Base-by-base conservation (phyloP, 139 green algal species). In the Desmodesmus armatus region DNA sequence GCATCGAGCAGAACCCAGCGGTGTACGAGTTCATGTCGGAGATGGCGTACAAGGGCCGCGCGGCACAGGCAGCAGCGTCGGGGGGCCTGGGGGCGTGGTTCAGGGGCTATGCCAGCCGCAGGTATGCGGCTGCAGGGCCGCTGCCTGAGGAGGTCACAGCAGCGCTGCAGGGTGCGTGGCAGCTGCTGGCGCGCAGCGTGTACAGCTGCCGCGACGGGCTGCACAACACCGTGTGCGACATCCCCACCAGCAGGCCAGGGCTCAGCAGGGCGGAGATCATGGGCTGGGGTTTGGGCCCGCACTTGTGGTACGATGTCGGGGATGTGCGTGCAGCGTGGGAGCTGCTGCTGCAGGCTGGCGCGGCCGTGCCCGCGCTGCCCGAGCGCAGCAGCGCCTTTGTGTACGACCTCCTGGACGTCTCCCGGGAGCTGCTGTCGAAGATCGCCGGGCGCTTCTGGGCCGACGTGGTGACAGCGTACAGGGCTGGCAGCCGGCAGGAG, bases 11-110 rank as follows among this genome's bases (percentile, higher is more conserved):
- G 78, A 92, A 92, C 58, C 89, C 86, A 9, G 60, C 85, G 25
- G 79, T 91, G 35, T 92, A 90, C 55, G 89, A 91, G 65, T 73
- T 91, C 53, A 89, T 88, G 82, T 78, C 72, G 67, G 78, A 91
- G 70, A 85, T 87, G 53, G 85, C 85, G 0, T 90, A 83, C 81
- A 53, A 74, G 31, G 81, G 81, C 70, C 23, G 70, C 7, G 81
- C 81, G 15, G 65, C 43, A 62, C 29, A 23, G 3, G 69, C 40
- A 25, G 70, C 70, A 21, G n/a, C 51, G 33, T 31, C 87, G 6
- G 44, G 71, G 3, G 55, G 70, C 5, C 29, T 88, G 25, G 29
- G 27, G 0, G n/a, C 19, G 1, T 90, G 87, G 87, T 51, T 86
- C 21, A 49, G 21, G 29, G 35, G 39, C 5, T 88, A 87, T 31